Conservation (phyloP, 2,329 filamentous ascomycete species). For the Hymenoscyphus salicellus region DNA sequence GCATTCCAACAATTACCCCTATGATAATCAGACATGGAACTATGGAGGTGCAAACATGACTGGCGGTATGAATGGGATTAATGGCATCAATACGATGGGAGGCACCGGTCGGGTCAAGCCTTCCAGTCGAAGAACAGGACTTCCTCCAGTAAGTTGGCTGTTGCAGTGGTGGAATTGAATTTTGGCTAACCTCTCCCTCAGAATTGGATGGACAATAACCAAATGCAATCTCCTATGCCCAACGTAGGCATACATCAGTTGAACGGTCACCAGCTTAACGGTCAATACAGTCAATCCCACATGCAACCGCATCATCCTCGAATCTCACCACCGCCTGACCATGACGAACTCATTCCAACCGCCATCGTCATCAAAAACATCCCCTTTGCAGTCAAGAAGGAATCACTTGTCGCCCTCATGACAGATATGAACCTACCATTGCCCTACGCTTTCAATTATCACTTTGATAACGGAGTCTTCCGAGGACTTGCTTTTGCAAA, state of each 20-base stretch:
- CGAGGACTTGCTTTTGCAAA: slow-evolving; percentile 95
- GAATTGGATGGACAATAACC: slow-evolving; percentile 60
- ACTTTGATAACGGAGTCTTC: slow-evolving; percentile 98
- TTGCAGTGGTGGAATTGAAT: background rate
- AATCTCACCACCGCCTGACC: slow-evolving; percentile 21
- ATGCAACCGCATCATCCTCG: slow-evolving; percentile 22
- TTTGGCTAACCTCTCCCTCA: slow-evolving; percentile 32
- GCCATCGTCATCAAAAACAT: slow-evolving; percentile 99
- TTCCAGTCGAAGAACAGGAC: slow-evolving; percentile 55
- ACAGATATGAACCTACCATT: slow-evolving; percentile 88
- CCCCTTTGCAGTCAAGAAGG: slow-evolving; percentile 96
- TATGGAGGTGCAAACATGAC: slow-evolving; percentile 52
- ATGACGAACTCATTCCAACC: slow-evolving; percentile 90
- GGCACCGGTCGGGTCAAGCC: slow-evolving; percentile 57
- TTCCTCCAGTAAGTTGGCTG: slow-evolving; percentile 65
- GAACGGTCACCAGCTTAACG: slow-evolving; percentile 37
- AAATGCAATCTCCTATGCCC: slow-evolving; percentile 45
- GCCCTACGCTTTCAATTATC: slow-evolving; percentile 98
- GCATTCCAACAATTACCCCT: slow-evolving; percentile 56
- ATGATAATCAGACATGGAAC: slow-evolving; percentile 80
- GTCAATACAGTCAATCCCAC: slow-evolving; percentile 28
- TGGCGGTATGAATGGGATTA: slow-evolving; percentile 61
- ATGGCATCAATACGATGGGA: slow-evolving; percentile 62
- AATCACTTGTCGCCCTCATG: slow-evolving; percentile 90
- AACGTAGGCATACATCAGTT: slow-evolving; percentile 37